Percentiles rank a stretch among this genome's conserved stretches.
Conservation (phyloP, 352 stramenopile genomes). For the Lagenidium sp. region DNA sequence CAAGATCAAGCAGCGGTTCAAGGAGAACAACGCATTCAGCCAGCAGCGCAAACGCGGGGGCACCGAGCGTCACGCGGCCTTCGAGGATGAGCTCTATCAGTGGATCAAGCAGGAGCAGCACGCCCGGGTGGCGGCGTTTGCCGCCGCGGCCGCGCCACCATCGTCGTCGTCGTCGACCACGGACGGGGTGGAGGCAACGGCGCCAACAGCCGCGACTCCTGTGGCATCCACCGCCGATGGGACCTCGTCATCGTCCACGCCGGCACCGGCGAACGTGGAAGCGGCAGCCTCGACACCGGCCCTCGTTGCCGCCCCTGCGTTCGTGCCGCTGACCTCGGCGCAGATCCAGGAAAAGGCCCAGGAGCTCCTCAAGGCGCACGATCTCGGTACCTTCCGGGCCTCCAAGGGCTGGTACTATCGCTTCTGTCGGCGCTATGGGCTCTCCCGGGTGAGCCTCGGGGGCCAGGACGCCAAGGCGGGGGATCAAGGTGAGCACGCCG, state of each 20-base stretch:
- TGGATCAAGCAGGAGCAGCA: constrained; percentile 30
- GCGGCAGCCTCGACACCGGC: background rate
- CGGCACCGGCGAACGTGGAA: background rate
- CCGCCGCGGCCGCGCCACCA: background rate
- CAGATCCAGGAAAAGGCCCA: constrained; percentile 14
- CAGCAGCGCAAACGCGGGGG: constrained; percentile 48
- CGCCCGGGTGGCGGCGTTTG: background rate
- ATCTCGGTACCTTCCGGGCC: constrained; percentile 20
- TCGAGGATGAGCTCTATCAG: constrained; percentile 47
- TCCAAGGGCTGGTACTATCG: constrained; percentile 78
- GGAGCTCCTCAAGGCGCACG: constrained; percentile 14
- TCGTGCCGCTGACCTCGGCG: constrained; percentile 8
- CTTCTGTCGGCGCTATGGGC: constrained; percentile 58
- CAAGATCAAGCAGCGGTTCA: constrained; percentile 62
- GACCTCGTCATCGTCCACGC: background rate
- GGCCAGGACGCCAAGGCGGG: background rate
- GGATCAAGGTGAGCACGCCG: background rate
- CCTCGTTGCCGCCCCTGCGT: background rate
- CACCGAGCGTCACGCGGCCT: constrained; percentile 21
- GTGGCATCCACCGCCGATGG: background rate
- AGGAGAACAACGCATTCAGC: constrained; percentile 26
- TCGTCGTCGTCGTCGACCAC: background rate
- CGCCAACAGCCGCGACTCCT: too few relatives aligned
- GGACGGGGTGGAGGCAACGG: background rate
- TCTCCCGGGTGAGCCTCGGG: constrained; percentile 25